Evolutionary conservation across 192 early-diverging fungal genomes (phyloP), one percentile per base, ranked within the genome.

Genomic region (Podila verticillata): DNA sequence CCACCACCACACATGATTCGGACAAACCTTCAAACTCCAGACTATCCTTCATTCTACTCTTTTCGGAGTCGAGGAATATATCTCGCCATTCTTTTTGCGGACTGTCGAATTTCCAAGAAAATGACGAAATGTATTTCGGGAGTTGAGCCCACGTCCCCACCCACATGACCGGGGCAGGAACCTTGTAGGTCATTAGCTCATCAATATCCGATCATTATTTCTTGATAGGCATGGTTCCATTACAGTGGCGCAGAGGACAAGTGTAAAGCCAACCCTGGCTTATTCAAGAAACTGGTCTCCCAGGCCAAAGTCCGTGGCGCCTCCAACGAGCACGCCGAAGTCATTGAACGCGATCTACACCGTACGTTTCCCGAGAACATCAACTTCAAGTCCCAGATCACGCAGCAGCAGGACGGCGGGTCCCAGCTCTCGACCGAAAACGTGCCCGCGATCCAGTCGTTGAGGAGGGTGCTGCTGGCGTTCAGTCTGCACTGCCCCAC

Each of bases 361-460:
- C 85, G 92, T 17, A 93, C 93, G 0, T 94, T 94, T 64, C 93
- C 93, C 3, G 90, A 94, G 68, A 95, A 95, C 64, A 85, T 85
- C 47, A 83, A 89, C 58, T 94, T 95, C 73, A 82, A 85, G 61
- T 84, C 87, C 20, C 80, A 82, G n/a, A 54, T 83, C 22, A 70
- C 65, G 24, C 65, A 69, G 36, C 65, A 77, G 9, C 68, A 75
- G 39, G 65, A 66, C n/a, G 62, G 70, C 35, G 73, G 75, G 29
- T 47, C 79, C 1, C 65, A 65, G 10, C 66, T 86, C 34, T 73
- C 74, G 6, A 87, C 85, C 4, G 82, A 85, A 4, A 73, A 81
- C 36, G 84, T 86, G 30, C 68, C 83, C 3, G 83, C 82, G 12
- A 84, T 90, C 24, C 71, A 80, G 54, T 91, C 93, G 0, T 73